A percentile compares a stretch with the other conserved stretches of the same genome.
Conservation (phyloP, 345 rosid species). For the Turnera subulata region DNA sequence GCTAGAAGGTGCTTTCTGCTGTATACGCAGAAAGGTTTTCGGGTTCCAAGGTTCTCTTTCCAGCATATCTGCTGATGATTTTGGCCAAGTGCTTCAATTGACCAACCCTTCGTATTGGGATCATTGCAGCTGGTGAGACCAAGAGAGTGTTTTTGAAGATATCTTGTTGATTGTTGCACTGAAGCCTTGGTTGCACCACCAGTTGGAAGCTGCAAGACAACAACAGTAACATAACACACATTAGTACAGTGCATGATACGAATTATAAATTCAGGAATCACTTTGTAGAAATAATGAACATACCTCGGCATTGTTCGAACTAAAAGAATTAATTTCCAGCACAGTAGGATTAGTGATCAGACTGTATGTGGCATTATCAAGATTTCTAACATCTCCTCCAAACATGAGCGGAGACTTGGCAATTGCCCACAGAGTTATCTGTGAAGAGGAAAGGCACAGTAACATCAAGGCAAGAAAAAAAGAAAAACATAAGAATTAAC, state of each 20-base stretch:
- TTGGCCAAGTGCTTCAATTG: conserved; percentile 37
- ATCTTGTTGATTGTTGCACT: conserved; percentile 8
- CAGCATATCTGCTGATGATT: conserved; percentile 60
- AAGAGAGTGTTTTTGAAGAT: conserved; percentile 31
- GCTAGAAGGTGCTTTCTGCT: conserved; percentile 35
- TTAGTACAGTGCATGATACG: too few species aligned
- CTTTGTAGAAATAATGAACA: conserved; percentile 22
- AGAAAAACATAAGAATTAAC: not conserved
- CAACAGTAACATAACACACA: conserved; percentile 3
- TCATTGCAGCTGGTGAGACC: conserved; percentile 71
- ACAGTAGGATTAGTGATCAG: conserved; percentile 68
- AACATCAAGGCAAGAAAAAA: not conserved
- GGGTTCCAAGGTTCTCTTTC: conserved; percentile 35
- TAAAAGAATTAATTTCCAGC: conserved; percentile 63
- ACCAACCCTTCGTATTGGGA: conserved; percentile 57
- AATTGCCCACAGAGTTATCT: conserved; percentile 95
- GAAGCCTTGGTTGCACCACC: conserved; percentile 6
- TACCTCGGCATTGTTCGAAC: conserved; percentile 78
- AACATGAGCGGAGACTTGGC: conserved; percentile 92
- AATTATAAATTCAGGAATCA: too few species aligned
- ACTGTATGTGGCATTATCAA: conserved; percentile 54
- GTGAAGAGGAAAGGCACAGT: conserved; percentile 14
- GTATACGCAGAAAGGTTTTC: conserved; percentile 54
- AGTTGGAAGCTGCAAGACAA: conserved; percentile 48
- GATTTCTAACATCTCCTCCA: conserved; percentile 82